Evolutionary conservation across 176 grass and related monocot genomes (phyloP).

Genomic region (Triticum aestivum): IWGSC_CS_RefSeq_v2.1 NC_057804.1:22440447-22440946

Average conservation of each 20-base stretch:
- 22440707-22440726: slow-evolving; percentile 10
- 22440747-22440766: background rate
- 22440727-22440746: background rate
- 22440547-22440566: background rate
- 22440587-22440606: background rate
- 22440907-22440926: slow-evolving; percentile 2
- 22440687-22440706: slow-evolving; percentile 10
- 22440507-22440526: background rate
- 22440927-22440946: background rate
- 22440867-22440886: background rate
- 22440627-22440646: slow-evolving; percentile 6
- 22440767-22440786: background rate
- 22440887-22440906: background rate
- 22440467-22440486: slow-evolving; percentile 77
- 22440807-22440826: background rate
- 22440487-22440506: slow-evolving; percentile 73
- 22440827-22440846: slow-evolving; percentile 4
- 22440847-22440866: slow-evolving; percentile 16
- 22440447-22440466: slow-evolving; percentile 54
- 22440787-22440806: background rate
- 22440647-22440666: slow-evolving; percentile 1
- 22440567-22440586: background rate
- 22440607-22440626: background rate
- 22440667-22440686: background rate
- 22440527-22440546: background rate